phyloP scores from a whole-genome alignment of 2,329 filamentous ascomycete genomes.

The Verticillium tricorpus region DNA sequence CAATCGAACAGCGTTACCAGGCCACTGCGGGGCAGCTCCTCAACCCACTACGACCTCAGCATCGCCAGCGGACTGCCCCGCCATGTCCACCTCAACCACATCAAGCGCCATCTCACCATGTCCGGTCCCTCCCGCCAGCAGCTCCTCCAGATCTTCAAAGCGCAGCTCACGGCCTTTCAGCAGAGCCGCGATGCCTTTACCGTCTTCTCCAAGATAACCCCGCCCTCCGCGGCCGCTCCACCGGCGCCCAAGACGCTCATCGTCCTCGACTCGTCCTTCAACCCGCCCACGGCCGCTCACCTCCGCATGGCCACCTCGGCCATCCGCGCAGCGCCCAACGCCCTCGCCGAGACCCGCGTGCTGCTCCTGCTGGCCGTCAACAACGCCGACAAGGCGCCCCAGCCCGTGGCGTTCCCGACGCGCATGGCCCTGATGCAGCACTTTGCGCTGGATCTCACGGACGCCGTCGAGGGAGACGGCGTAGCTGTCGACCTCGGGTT shows the following conservation, averaged over 20 bases:
- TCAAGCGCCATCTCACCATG: constrained; percentile 2
- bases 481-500: constrained; percentile 60
- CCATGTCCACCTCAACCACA: too few relatives aligned
- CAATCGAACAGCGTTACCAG: too few relatives aligned
- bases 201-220: constrained; percentile 28
- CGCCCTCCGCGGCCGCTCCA: constrained; percentile 12
- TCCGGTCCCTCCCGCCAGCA: constrained; percentile 14
- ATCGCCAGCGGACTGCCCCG: too few relatives aligned
- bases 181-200: constrained; percentile 36
- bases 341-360: constrained; percentile 29
- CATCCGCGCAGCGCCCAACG: constrained; percentile 15
- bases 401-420: constrained; percentile 63
- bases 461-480: constrained; percentile 1
- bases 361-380: constrained; percentile 57
- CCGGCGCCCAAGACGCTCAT: constrained; percentile 34
- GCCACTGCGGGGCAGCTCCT: too few relatives aligned
- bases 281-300: constrained; percentile 62
- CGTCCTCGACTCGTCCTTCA: constrained; percentile 64
- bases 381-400: constrained; percentile 63
- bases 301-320: constrained; percentile 51
- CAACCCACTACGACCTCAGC: too few relatives aligned
- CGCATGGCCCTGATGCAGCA: constrained; percentile 67
- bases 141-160: constrained; percentile 36
- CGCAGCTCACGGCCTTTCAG: constrained; percentile 39
- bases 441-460: constrained; percentile 54